Conservation (phyloP, 345 rosid genomes). For the Brassica juncea region DNA sequence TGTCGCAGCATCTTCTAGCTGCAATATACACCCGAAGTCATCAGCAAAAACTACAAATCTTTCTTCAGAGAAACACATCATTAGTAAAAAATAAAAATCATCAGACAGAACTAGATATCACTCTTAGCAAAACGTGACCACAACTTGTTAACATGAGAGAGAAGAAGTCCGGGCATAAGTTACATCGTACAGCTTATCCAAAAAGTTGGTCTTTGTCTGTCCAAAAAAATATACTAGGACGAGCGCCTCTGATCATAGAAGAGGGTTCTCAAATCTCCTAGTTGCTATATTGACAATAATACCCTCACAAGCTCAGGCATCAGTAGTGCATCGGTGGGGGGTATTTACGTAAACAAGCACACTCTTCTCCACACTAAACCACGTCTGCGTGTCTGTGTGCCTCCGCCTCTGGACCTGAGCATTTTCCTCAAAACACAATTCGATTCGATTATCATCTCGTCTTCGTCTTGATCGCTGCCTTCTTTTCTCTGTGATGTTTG, state of each 20-base stretch:
- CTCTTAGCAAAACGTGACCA: no score
- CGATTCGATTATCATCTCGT: constrained; percentile 15
- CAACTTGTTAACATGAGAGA: not conserved
- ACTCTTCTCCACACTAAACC: not conserved
- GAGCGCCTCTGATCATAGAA: not conserved
- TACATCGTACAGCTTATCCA: not conserved
- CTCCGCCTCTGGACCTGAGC: not conserved
- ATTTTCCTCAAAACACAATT: constrained; percentile 5
- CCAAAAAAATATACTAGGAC: not conserved
- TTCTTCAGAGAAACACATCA: not conserved
- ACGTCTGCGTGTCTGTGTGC: not conserved
- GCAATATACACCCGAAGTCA: not conserved
- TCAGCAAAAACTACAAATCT: no score
- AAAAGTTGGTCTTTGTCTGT: not conserved
- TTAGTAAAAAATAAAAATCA: not conserved
- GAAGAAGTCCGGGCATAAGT: not conserved
- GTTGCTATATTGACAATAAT: constrained; percentile 5
- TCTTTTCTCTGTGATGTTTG: constrained; percentile 53
- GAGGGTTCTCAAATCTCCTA: constrained; percentile 24
- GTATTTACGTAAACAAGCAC: constrained; percentile 12
- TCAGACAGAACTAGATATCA: no score
- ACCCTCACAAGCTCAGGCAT: constrained; percentile 9
- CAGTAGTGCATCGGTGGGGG: not conserved
- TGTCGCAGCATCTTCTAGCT: not conserved
- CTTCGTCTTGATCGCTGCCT: constrained; percentile 46